Base-by-base conservation (phyloP, 164 flowering plant species). In the Aristolochia californica region DNA sequence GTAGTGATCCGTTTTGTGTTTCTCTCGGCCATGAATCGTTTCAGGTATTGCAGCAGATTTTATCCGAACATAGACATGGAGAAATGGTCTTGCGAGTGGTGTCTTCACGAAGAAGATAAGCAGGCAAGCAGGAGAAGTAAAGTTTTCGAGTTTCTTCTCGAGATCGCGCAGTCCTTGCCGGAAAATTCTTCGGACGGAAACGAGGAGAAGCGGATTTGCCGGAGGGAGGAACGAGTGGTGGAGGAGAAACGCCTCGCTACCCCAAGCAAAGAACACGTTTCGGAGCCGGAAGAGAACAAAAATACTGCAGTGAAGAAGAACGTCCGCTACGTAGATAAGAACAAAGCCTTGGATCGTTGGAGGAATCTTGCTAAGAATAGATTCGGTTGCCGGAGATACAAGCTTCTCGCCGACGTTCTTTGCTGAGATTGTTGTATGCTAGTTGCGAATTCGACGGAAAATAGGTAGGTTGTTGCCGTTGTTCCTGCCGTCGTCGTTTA, bases 301-400 rank as follows among this genome's bases (percentile, higher is more conserved):
- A 30, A 7, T 11, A 4, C 48, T 3, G 13, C 34, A 10, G 13
- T 38, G 48, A 51, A 60, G 56, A 60, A 30, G 27, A 50, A 16
- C 22, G 45, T 13, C 4, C 47, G 62, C 13, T 30, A 27, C 27
- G 25, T 5, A 48, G 34, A 40, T 48, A 52, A 61, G 24, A 53
- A 45, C 64, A 61, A 61, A 43, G 64, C 64, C 4, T 53, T 61
- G 51, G 64, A 61, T 27, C 57, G 64, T 16, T 61, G 64, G 64
- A 52, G 40, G 52, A 61, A 8, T 27, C 57, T 61, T 2, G 50
- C 60, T 5, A 45, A 45, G 50, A 45, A 13, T 14, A 26, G 50
- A 43, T 26, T 59, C 54, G 48, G 48, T 5, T 47, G 62, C 55
- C 62, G 62, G 28, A 26, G 62, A 28, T 59, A 59, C 62, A 59